A percentile compares a stretch with the other conserved stretches of the same genome.
Conservation (phyloP, 768 basidiomycete genomes). For the Lentinula sp. region DNA sequence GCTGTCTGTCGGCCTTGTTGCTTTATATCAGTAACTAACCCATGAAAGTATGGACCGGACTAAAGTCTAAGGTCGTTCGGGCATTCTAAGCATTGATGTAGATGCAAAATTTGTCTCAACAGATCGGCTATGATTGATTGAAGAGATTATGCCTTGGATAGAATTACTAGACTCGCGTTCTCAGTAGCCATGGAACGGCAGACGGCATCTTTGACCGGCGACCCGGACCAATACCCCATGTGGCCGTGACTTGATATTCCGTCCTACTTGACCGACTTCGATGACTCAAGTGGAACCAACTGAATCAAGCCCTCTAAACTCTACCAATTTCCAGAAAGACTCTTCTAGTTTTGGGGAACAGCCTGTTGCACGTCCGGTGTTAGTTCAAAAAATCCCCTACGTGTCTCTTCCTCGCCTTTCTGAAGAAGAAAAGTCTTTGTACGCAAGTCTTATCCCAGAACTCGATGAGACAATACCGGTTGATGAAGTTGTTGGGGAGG, state of each 20-base stretch:
- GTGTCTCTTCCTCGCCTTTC: constrained; percentile 27
- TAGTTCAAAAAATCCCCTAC: not conserved
- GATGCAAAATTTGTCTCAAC: no score
- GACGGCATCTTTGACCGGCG: no score
- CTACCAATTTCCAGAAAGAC: not conserved
- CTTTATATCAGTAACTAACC: no score
- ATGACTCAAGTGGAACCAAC: not conserved
- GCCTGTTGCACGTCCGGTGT: constrained; percentile 25
- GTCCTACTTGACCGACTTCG: not conserved
- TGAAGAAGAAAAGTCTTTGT: constrained; percentile 31
- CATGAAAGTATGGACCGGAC: no score
- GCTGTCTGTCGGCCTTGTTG: not conserved
- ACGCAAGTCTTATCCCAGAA: constrained; percentile 29
- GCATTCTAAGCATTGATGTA: no score
- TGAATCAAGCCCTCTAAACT: not conserved
- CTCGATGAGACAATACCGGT: constrained; percentile 20
- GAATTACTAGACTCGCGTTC: no score
- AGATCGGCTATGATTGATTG: no score
- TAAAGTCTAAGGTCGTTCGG: no score
- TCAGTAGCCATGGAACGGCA: no score
- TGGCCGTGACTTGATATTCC: no score
- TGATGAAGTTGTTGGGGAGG: constrained; percentile 57
- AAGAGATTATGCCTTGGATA: no score
- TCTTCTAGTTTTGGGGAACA: not conserved
- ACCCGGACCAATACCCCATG: no score